Base-by-base conservation (phyloP, 345 rosid species). In the Ceriops decandra region DNA sequence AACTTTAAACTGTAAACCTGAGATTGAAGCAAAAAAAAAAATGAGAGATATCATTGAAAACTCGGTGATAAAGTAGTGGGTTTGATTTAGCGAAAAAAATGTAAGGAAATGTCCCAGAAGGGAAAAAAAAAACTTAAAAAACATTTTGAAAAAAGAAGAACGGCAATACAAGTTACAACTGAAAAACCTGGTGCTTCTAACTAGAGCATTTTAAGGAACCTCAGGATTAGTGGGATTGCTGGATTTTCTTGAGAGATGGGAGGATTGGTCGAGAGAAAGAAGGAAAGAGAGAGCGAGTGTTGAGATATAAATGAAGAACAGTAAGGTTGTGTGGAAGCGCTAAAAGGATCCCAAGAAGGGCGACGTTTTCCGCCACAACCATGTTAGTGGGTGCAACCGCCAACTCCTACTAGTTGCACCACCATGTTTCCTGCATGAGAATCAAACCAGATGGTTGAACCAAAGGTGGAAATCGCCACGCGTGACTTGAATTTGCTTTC, bases 301-400 rank as follows among this genome's bases (percentile, higher is more conserved):
- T 32, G 2, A 49, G 10, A 11, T 7, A 24, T 46, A 3, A 16
- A 33, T 5, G 38, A 38, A 13, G 9, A 60, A 11, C 4, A 22
- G 8, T 0, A 3, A 6, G 62, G 26, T 7, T 26, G 38, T 58
- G 9, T 28, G 20, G 1, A 36, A 11, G 60, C 5, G 30, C 21
- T 10, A 1, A 36, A 2, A 10, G 46, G 3, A 8, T 13, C 46
- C 46, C 46, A 1, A 36, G 46, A 36, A 36, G 15, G 15, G 54
- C 62, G 67, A 66, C 38, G 42, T 67, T 73, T 67, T 72, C 76
- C 76, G 76, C 76, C 72, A 66, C 24, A 30, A 27, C 30, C 13
- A 63, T 6, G 52, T n/a, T 72, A 20, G 65, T 47, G 26, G 17
- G 28, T 49, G 28, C 22, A 30, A 31, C 47, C 58, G 8, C 27